These are phyloP conservation scores for Amylostereum areolatum DNA, from an alignment of 1,284 basidiomycete species.

Conservation along the genomic window DNA sequence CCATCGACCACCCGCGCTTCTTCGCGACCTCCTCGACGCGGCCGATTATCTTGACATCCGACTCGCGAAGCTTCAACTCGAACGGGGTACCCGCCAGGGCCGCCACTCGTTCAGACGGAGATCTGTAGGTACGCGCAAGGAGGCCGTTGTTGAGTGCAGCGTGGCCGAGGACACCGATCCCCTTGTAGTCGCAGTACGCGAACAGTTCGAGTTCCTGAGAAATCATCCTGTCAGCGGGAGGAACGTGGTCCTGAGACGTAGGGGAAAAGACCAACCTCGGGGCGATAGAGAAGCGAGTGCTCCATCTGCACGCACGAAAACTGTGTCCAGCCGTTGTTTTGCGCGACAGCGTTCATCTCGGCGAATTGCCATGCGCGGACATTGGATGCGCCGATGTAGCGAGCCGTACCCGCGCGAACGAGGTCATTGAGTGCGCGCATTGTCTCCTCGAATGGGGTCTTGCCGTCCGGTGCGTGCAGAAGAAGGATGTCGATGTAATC, in stretches of 20 bases:
- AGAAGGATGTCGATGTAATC: conserved; percentile 29
- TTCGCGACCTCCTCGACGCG: conserved; percentile 45
- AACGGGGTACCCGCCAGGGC: conserved; percentile 20
- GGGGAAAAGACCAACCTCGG: conserved; percentile 28
- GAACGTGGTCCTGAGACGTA: too few species aligned
- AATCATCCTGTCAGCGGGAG: too few species aligned
- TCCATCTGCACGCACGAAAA: not conserved
- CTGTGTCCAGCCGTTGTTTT: conserved; percentile 20
- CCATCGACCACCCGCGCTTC: conserved; percentile 47
- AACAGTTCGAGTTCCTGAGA: not conserved
- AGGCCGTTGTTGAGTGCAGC: conserved; percentile 32
- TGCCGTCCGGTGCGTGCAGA: conserved; percentile 37
- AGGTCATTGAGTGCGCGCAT: conserved; percentile 47
- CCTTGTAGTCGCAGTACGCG: not conserved
- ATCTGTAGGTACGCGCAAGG: conserved; percentile 45
- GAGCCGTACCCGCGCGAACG: conserved; percentile 35
- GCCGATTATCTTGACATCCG: not conserved
- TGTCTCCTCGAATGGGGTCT: conserved; percentile 39
- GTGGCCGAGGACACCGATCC: conserved; percentile 26
- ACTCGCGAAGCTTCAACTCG: conserved; percentile 26
- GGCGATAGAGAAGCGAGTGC: conserved; percentile 11
- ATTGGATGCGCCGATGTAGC: conserved; percentile 39
- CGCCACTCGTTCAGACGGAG: conserved; percentile 34
- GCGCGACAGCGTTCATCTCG: conserved; percentile 32
- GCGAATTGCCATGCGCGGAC: conserved; percentile 37